Evolutionary conservation across 257 asterid genomes (phyloP).

Genomic region (Linderniella brevidens): DNA sequence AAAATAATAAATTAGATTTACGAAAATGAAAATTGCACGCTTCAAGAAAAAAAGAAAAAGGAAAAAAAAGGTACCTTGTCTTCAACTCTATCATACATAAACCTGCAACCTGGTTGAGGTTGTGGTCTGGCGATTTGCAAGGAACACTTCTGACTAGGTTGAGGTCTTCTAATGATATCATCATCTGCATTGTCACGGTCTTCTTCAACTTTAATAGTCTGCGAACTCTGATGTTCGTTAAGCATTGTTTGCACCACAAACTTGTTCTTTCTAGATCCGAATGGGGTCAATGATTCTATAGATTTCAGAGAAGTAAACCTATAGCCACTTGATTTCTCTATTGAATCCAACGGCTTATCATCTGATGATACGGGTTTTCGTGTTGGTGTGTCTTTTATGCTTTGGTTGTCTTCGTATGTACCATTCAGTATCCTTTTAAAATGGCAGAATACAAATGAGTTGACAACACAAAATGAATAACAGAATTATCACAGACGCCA

Average conservation of each 20-base stretch:
- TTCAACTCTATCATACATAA: conserved; percentile 88
- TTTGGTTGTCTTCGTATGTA: conserved; percentile 39
- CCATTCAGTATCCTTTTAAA: conserved; percentile 46
- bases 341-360: conserved; percentile 31
- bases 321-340: conserved; percentile 37
- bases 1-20: conserved; percentile 8
- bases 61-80: conserved; percentile 51
- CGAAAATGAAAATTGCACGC: conserved; percentile 14
- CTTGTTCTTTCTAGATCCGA: conserved; percentile 71
- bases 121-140: conserved; percentile 30
- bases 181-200: conserved; percentile 37
- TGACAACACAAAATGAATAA: no score
- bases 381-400: conserved; percentile 35
- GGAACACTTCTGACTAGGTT: conserved; percentile 49
- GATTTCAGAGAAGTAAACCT: conserved; percentile 30
- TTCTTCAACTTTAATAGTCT: conserved; percentile 26
- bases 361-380: conserved; percentile 15
- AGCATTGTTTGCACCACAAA: conserved; percentile 65
- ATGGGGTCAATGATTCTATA: conserved; percentile 68
- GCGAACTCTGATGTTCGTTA: conserved; percentile 30
- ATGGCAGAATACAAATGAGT: conserved; percentile 3
- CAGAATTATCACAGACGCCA: neutral
- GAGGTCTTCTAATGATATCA: conserved; percentile 69
- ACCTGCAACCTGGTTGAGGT: conserved; percentile 76
- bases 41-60: conserved; percentile 1